phyloP scores from a whole-genome alignment of 2,329 filamentous ascomycete species.

The Venturia carpophila region DNA sequence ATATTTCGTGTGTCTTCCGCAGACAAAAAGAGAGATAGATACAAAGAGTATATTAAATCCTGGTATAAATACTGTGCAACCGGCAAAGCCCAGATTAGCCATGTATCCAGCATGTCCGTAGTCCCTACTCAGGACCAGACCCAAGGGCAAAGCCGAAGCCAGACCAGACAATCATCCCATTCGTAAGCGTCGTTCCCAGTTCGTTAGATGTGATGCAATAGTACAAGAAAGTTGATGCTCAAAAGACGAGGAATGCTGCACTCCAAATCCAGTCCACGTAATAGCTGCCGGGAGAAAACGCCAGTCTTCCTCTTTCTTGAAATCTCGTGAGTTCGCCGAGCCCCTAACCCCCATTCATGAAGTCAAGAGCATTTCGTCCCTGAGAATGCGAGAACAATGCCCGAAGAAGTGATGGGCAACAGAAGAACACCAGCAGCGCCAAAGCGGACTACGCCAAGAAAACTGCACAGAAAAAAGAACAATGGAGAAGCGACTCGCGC shows the following conservation, averaged over 20 bases:
- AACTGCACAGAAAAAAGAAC: neutral
- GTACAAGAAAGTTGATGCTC: constrained; percentile 9
- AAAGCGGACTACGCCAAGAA: neutral
- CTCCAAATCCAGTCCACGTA: neutral
- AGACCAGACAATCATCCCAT: neutral
- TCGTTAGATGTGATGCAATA: constrained; percentile 12
- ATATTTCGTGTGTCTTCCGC: too few species aligned
- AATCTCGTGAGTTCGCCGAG: neutral
- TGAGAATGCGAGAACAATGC: neutral
- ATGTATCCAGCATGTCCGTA: too few species aligned
- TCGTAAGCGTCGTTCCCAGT: constrained; percentile 6
- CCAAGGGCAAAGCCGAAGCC: neutral
- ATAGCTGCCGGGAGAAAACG: neutral
- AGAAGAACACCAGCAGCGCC: neutral
- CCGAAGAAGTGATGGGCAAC: neutral
- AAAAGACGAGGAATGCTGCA: neutral
- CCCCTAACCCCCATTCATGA: neutral
- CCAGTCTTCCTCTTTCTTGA: neutral
- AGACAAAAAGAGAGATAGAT: too few species aligned
- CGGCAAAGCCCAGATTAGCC: too few species aligned
- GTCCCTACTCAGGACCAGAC: neutral
- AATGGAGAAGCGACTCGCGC: neutral
- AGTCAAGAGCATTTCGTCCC: neutral
- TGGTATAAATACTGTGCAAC: too few species aligned
- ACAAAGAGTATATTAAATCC: too few species aligned